A percentile compares a stretch with the other conserved stretches of the same genome.
These are phyloP conservation scores for Trypanosoma melophagium DNA, from an alignment of 208 protist species.

Conservation along the genomic window DNA sequence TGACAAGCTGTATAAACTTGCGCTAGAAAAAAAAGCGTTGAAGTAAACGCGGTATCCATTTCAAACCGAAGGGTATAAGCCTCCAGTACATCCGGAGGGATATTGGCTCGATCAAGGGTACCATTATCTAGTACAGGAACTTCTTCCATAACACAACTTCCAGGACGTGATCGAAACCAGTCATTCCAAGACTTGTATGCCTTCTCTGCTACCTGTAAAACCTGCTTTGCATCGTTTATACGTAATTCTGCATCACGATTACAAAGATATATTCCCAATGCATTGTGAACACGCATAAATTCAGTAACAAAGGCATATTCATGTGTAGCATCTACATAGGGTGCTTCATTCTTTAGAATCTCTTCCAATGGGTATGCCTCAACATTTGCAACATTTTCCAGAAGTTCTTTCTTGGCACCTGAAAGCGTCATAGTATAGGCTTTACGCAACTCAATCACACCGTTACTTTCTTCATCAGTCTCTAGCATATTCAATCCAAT, in stretches of 20 bases:
- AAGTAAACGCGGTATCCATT: slow-evolving; percentile 77
- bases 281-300: slow-evolving; percentile 73
- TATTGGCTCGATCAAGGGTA: slow-evolving; percentile 29
- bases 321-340: slow-evolving; percentile 23
- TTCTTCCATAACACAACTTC: slow-evolving; percentile 36
- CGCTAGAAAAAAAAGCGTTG: slow-evolving; percentile 86
- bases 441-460: slow-evolving; percentile 43
- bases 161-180: slow-evolving; percentile 41
- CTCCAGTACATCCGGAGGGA: slow-evolving; percentile 20
- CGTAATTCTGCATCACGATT: slow-evolving; percentile 29
- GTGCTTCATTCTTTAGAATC: slow-evolving; percentile 33
- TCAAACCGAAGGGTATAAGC: slow-evolving; percentile 47
- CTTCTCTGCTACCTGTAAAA: slow-evolving; percentile 62
- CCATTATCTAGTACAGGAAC: slow-evolving; percentile 52
- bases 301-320: slow-evolving; percentile 44
- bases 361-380: slow-evolving; percentile 34
- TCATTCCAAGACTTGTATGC: slow-evolving; percentile 60
- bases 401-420: slow-evolving; percentile 34
- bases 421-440: slow-evolving; percentile 47
- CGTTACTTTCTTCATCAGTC: slow-evolving; percentile 68
- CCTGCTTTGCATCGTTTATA: slow-evolving; percentile 41
- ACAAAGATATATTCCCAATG: slow-evolving; percentile 70
- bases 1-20: slow-evolving; percentile 68
- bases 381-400: slow-evolving; percentile 31
- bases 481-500: slow-evolving; percentile 75